A percentile compares a stretch with the other conserved stretches of the same genome.
These are phyloP conservation scores for Metrosideros polymorpha DNA, from an alignment of 441 rosid species.

Conservation along the genomic window DNA sequence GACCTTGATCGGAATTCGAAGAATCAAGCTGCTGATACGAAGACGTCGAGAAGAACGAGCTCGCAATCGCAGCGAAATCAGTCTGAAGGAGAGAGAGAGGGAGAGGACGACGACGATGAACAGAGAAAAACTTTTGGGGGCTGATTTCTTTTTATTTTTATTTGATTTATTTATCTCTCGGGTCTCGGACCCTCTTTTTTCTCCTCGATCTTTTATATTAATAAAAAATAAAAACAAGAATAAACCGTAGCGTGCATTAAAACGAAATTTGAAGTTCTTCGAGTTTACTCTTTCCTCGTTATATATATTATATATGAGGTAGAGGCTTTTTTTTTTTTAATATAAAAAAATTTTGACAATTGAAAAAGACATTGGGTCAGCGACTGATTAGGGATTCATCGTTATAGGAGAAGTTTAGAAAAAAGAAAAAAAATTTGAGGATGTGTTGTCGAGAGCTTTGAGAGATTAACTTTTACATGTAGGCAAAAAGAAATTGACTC, in stretches of 20 bases:
- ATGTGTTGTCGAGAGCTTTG: too few species aligned
- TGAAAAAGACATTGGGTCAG: not conserved
- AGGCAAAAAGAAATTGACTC: too few species aligned
- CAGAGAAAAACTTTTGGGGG: not conserved
- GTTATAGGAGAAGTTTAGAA: too few species aligned
- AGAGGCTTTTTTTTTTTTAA: not conserved
- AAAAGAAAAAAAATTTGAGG: too few species aligned
- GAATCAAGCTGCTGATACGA: not conserved
- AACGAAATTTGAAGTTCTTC: not conserved
- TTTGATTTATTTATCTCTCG: too few species aligned
- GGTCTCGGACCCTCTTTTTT: too few species aligned
- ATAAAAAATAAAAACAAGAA: not conserved
- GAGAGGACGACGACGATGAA: not conserved
- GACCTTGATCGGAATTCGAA: not conserved
- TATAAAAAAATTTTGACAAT: not conserved
- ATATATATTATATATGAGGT: not conserved
- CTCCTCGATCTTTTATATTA: too few species aligned
- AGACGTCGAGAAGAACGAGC: not conserved
- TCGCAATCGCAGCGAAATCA: not conserved
- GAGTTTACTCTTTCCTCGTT: not conserved
- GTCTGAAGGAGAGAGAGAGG: not conserved
- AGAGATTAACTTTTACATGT: too few species aligned
- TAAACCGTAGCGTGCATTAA: not conserved
- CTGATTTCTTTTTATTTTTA: too few species aligned
- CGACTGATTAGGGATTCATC: not conserved